Evolutionary conservation across 2,329 filamentous ascomycete genomes (phyloP), one percentile per base, ranked within the genome.

Genomic region (Daldinia sp.): DNA sequence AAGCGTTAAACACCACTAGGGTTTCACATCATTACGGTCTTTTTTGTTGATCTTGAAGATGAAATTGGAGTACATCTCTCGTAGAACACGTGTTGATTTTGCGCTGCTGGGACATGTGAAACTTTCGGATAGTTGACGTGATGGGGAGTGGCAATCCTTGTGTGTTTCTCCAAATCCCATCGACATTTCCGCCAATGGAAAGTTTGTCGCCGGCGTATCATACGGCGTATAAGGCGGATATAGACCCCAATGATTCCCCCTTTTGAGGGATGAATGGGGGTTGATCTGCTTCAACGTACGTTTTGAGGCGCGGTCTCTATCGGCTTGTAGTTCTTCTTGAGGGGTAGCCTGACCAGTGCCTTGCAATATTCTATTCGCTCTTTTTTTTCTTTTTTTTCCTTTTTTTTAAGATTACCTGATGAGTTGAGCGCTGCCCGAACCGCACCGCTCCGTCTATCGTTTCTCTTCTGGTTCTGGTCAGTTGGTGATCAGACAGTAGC

Each of bases 1-100:
- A 15, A 3, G 13, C 17, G 52, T 32, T 3, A 8, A 55, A 51
- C 17, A 32, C 43, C 60, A 55, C 48, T 56, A 58, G 29, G 45
- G 57, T 47, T 34, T 59, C 47, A 23, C 62, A 32, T 54, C 45
- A 58, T 55, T 47, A 51, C 34, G 39, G n/a, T n/a, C n/a, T n/a
- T 55, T 35, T 6, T 49, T 35, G 37, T 43, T 49, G 48, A 61
- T 58, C 60, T 63, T 41, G 27, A 48, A 50, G 15, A 43, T n/a
- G 25, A 50, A 34, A 50, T 52, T 55, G 48, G 53, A 58, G 49
- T 43, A 49, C 63, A 61, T 43, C 53, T 55, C 43, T 49, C 11
- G 30, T 21, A 62, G 43, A 66, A 66, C 65, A 68, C 65, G 63
- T 66, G 65, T 63, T 65, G 45, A 48, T 15, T 50, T 53, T 57